These are phyloP conservation scores for Cyclanthera cordifolia DNA, from an alignment of 306 rosid genomes.

Conservation along the genomic window DNA sequence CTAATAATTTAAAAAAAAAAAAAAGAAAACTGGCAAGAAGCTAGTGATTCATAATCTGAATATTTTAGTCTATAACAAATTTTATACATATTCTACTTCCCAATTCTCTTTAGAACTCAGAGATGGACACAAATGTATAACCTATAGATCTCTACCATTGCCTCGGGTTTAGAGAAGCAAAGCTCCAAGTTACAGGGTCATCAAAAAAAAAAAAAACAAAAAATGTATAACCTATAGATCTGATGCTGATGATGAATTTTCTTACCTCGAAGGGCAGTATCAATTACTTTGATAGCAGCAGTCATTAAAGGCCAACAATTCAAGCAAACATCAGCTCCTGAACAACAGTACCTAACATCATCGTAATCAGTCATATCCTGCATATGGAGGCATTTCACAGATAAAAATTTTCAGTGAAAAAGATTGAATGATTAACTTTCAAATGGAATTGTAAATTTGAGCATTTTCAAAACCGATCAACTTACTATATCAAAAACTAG, in stretches of 20 bases:
- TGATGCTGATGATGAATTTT: not conserved
- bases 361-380: conserved; percentile 91
- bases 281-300: conserved; percentile 71
- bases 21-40: too few relatives aligned
- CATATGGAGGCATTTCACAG: not conserved
- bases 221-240: too few relatives aligned
- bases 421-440: not conserved
- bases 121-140: too few relatives aligned
- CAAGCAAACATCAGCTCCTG: conserved; percentile 92
- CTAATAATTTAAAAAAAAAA: too few relatives aligned
- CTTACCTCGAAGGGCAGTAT: conserved; percentile 69
- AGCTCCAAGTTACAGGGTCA: too few relatives aligned
- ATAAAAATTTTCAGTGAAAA: not conserved
- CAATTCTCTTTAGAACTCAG: not conserved
- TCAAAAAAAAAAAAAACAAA: too few relatives aligned
- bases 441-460: not conserved
- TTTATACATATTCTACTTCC: not conserved
- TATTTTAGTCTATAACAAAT: not conserved
- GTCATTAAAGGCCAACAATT: conserved; percentile 97
- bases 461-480: conserved; percentile 8
- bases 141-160: too few relatives aligned
- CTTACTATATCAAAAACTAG: conserved; percentile 81
- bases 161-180: too few relatives aligned
- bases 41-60: not conserved
- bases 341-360: conserved; percentile 89